Evolutionary conservation across 2,329 filamentous ascomycete species (phyloP).

Genomic region (Fusarium sarcochroum): DNA sequence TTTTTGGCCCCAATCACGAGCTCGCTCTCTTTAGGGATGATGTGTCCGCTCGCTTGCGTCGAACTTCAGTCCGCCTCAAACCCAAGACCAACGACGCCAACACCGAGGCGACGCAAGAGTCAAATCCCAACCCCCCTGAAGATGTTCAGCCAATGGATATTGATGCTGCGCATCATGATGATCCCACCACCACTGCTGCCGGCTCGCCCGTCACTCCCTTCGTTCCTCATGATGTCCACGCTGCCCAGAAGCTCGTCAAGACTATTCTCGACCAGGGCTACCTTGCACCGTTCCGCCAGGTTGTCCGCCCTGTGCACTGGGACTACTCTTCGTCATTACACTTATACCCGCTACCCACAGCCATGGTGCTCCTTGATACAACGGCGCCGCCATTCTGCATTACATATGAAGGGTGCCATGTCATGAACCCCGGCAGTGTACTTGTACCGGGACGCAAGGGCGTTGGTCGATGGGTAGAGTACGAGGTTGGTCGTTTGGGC

Average conservation of each 20-base stretch:
- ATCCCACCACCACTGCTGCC: slow-evolving; percentile 30
- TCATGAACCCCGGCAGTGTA: slow-evolving; percentile 90
- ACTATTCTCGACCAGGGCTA: slow-evolving; percentile 93
- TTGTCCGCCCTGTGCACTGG: slow-evolving; percentile 87
- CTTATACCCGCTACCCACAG: slow-evolving; percentile 89
- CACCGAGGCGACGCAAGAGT: slow-evolving; percentile 47
- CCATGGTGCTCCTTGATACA: slow-evolving; percentile 85
- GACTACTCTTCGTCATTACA: slow-evolving; percentile 83
- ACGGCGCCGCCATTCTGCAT: slow-evolving; percentile 87
- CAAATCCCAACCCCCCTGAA: slow-evolving; percentile 28
- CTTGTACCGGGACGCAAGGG: slow-evolving; percentile 77
- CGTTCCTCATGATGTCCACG: slow-evolving; percentile 65
- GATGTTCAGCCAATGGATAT: slow-evolving; percentile 57
- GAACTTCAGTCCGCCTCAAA: slow-evolving; percentile 81
- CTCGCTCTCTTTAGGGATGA: slow-evolving; percentile 91
- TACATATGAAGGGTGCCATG: slow-evolving; percentile 95
- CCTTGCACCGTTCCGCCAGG: slow-evolving; percentile 87
- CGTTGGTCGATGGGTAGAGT: slow-evolving; percentile 88
- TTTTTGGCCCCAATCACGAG: slow-evolving; percentile 92
- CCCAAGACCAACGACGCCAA: slow-evolving; percentile 54
- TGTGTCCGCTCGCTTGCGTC: slow-evolving; percentile 81
- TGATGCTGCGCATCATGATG: slow-evolving; percentile 51
- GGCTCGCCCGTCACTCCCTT: slow-evolving; percentile 55
- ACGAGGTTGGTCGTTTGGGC: slow-evolving; percentile 77
- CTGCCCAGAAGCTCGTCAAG: slow-evolving; percentile 85